phyloP scores from a whole-genome alignment of 78 protist species.

The Dictyostelium purpureum region DNA sequence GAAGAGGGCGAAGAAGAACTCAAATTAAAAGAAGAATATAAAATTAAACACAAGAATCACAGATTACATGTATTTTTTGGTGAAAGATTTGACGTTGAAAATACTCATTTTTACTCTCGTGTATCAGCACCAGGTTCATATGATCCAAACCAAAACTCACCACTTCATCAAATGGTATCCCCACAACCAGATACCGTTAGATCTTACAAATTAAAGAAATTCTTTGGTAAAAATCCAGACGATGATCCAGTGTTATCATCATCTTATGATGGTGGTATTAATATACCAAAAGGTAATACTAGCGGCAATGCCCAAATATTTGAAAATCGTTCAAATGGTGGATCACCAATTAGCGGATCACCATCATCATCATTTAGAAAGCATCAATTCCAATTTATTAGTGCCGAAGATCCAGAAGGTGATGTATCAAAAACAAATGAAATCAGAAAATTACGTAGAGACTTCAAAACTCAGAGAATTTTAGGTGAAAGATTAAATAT shows the following conservation, averaged over 20 bases:
- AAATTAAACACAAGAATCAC: not conserved
- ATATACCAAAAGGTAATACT: not conserved
- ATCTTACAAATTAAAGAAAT: slow-evolving; percentile 5
- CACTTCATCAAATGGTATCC: not conserved
- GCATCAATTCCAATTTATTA: not conserved
- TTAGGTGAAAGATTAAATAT: slow-evolving; percentile 34
- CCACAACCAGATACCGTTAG: slow-evolving; percentile 44
- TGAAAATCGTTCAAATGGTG: too few species aligned
- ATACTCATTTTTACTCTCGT: not conserved
- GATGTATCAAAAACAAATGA: slow-evolving; percentile 1
- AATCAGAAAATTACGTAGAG: slow-evolving; percentile 15
- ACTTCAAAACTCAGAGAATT: slow-evolving; percentile 35
- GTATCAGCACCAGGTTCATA: not conserved
- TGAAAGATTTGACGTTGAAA: slow-evolving; percentile 68
- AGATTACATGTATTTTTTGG: slow-evolving; percentile 59
- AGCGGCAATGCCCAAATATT: too few species aligned
- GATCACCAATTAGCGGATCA: not conserved
- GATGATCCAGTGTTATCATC: not conserved
- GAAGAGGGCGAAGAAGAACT: not conserved
- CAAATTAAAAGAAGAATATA: not conserved
- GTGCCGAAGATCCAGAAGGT: slow-evolving; percentile 2
- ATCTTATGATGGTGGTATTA: not conserved
- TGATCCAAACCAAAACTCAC: too few species aligned
- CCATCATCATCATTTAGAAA: not conserved
- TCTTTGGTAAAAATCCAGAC: slow-evolving; percentile 33